Base-by-base conservation (phyloP, 768 basidiomycete genomes). In the Kwoniella sp. region DNA sequence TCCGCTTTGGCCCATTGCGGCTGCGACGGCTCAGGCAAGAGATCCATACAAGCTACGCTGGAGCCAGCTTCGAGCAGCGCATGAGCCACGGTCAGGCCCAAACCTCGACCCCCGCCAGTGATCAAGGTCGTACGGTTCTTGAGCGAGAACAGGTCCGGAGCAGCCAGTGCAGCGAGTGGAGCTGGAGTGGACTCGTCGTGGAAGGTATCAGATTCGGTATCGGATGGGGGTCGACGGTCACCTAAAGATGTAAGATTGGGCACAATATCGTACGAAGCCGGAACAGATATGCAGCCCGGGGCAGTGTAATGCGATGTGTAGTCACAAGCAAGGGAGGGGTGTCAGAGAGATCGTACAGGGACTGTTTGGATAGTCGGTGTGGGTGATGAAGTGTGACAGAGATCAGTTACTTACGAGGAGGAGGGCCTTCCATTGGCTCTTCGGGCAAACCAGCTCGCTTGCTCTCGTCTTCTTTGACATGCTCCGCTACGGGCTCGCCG, bases 51-150 rank as follows among this genome's bases (percentile, higher is more conserved):
- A 55, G 57, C 38, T 13, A 78, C 76, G 31, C 31, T 61, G 17
- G 73, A 67, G 22, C 68, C 73, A n/a, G 72, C 51, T 65, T 79
- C 74, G 12, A 79, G 61, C 1, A 72, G 56, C 17, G 75, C 63
- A 25, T 70, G 68, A 22, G 73, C 76, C n/a, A 76, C 59, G 26
- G 69, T 69, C 11, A 79, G 60, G 9, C 78, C 78, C 3, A 79
- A 63, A 50, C 78, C 78, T 22, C 78, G 69, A 1, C 65, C 78
- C 0, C 68, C 78, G 9, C 78, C 78, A 1, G 78, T 76, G 50
- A 77, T 65, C 55, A 77, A 57, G 28, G 73, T 61, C 2, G 67
- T 73, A 15, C 72, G 73, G 41, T 62, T 57, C 1, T 61, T 45
- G 50, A 79, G 72, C 7, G 57, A 60, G 71, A 77, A 77, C 3